Conservation (phyloP, 2,329 filamentous ascomycete species). For the Pestalotiopsis sp. region DNA sequence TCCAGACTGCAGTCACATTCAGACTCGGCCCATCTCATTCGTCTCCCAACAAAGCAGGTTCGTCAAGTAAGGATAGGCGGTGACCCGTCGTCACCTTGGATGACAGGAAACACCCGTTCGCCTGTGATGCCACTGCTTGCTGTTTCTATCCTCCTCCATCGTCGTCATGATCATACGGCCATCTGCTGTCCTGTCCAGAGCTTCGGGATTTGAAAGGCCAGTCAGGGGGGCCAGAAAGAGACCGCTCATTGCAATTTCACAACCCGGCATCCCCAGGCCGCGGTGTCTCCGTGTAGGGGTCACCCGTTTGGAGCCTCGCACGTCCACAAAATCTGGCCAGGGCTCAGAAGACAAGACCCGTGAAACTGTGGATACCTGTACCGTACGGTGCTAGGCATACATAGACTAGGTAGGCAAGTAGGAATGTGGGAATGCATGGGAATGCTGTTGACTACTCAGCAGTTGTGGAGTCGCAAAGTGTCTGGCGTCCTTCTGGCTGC, state of each 20-base stretch:
- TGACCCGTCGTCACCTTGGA: background rate
- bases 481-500: background rate
- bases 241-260: constrained; percentile 11
- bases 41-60: too few species aligned
- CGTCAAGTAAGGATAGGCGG: background rate
- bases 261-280: constrained; percentile 1
- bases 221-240: background rate
- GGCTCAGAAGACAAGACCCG: background rate
- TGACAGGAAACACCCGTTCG: background rate
- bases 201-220: background rate
- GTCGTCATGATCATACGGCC: background rate
- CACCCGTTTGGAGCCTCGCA: background rate
- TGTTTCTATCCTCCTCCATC: background rate
- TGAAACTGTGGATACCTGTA: background rate
- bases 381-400: background rate
- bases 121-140: background rate
- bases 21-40: too few species aligned
- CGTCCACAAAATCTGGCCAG: background rate
- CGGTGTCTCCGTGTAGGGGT: constrained; percentile 10
- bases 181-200: background rate
- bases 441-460: background rate
- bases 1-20: too few species aligned
- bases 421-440: background rate
- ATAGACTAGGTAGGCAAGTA: background rate
- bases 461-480: background rate